phyloP scores from a whole-genome alignment of 2,329 filamentous ascomycete species.

The Scedosporium boydii region DNA sequence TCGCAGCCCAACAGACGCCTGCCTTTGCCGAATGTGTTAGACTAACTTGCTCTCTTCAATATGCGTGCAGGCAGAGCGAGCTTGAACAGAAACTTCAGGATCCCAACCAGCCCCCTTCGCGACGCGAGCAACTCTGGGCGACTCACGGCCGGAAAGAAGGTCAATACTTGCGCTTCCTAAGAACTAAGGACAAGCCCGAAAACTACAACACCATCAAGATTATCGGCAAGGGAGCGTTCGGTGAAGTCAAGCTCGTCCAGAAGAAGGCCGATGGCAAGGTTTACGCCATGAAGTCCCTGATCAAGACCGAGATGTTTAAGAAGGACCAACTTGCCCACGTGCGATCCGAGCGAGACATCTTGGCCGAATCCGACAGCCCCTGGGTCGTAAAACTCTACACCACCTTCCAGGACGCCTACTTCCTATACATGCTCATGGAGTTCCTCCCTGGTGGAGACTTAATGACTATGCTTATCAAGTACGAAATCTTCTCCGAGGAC shows the following conservation, averaged over 20 bases:
- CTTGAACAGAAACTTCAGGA: slow-evolving; percentile 79
- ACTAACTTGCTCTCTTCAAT: neutral
- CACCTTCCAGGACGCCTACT: slow-evolving; percentile 93
- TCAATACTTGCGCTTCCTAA: slow-evolving; percentile 85
- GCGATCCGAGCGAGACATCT: slow-evolving; percentile 91
- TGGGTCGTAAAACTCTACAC: slow-evolving; percentile 99
- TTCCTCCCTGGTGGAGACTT: slow-evolving; percentile 95
- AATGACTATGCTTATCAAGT: slow-evolving; percentile 99
- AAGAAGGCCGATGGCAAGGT: slow-evolving; percentile 95
- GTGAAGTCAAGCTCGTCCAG: slow-evolving; percentile 95
- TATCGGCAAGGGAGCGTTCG: slow-evolving; percentile 97
- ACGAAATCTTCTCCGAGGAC: slow-evolving; percentile 98
- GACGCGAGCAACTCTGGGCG: slow-evolving; percentile 78
- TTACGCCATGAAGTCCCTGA: slow-evolving; percentile 94
- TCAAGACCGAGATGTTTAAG: slow-evolving; percentile 99
- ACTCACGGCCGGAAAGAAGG: slow-evolving; percentile 81
- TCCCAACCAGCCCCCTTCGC: slow-evolving; percentile 60
- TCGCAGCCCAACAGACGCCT: neutral
- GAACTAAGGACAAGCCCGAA: slow-evolving; percentile 84
- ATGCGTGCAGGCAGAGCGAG: slow-evolving; percentile 65
- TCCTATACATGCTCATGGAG: slow-evolving; percentile 99
- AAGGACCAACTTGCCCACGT: slow-evolving; percentile 98
- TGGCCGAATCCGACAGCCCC: slow-evolving; percentile 97
- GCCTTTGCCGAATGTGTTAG: neutral
- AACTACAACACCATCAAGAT: slow-evolving; percentile 97